Base-by-base conservation (phyloP, 2,329 filamentous ascomycete genomes). In the Cryoendolithus antarcticus region DNA sequence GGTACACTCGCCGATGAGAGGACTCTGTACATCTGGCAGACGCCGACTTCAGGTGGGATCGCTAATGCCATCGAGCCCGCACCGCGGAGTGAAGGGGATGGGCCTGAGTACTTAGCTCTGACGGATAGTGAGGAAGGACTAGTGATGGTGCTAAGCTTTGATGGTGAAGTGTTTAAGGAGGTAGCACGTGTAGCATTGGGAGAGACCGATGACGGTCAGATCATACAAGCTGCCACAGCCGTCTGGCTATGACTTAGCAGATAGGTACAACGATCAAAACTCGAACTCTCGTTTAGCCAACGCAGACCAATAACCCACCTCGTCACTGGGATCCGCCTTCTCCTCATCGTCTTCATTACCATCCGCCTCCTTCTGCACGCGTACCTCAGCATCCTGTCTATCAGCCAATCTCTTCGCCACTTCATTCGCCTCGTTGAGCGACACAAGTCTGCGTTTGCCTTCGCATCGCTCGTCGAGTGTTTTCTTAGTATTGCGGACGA, bases 371-470 rank as follows among this genome's bases (percentile, higher is more conserved):
- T 40, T 15, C 38, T 42, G 42, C 21, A 41, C 41, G 9, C 28
- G 37, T 11, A 24, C 24, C 7, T 27, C 24, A 27, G 24, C 24
- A 27, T 8, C 24, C 24, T 33, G 29, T 34, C 28, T 38, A 9
- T 48, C 49, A 9, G 49, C 46, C 30, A 54, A 37, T 21, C 51
- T 34, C 30, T 34, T 71, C 6, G 72, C 71, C 12, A 78, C 71
- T 54, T 77, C 73, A 49, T 76, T 78, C 8, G 74, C 74, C 53
- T 79, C 74, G 30, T 67, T 64, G 40, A 78, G 52, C 36, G 62
- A 71, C 4, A 78, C 72, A 9, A 78, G 57, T 47, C 63, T 66
- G 46, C 72, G 62, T 61, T 71, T 74, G 11, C 53, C 55, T 8
- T 44, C 32, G 35, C 48, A 35, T 7, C 44, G 21, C 34, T 19